Base-by-base conservation (phyloP, 208 protist species). In the Trypanosoma cruzi region DNA sequence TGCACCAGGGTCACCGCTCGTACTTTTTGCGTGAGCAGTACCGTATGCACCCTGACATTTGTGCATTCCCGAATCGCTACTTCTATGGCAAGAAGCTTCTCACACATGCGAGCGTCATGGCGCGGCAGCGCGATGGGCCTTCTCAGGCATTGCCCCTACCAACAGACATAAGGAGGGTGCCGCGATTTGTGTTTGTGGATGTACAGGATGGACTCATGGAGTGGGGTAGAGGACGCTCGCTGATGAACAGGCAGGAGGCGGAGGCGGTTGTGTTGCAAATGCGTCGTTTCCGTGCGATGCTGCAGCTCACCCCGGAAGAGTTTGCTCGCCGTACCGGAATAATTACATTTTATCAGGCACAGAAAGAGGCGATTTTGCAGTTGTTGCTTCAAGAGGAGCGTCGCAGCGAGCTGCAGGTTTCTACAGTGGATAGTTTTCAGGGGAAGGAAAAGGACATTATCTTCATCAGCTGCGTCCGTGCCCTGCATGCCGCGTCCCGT, bases 381-480 rank as follows among this genome's bases (percentile, higher is more conserved):
- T 11, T 68, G 28, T 64, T 96, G 28, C 77, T 80, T 22, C 50
- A 14, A 10, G 83, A 90, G 58, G 91, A 96, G 68, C 63, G 70
- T 29, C 48, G 62, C 4, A 82, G 77, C 34, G 79, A 73, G n/a
- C 24, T 97, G 60, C 83, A 96, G 76, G 68, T 98, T 8, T 74
- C 85, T 8, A 94, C 96, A 1, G 94, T 98, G 28, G 96, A 98
- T 79, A 93, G 89, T 62, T 98, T 97, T 64, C 94, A 98, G 74
- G 96, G 96, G 1, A 89, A 91, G 57, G 96, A 98, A 78, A 97
- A 96, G 89, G 82, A 94, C 58, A 88, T 96, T 57, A 90, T 98
- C 20, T 68, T 98, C 59, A 79, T 98, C 54, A 97, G 92, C 75
- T 96, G 92, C 60, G 92, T 96, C 44, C 89, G 92, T 20, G 81